These are phyloP conservation scores for Colletotrichum spaethianum DNA, from an alignment of 2,329 filamentous ascomycete species.

Conservation along the genomic window DNA sequence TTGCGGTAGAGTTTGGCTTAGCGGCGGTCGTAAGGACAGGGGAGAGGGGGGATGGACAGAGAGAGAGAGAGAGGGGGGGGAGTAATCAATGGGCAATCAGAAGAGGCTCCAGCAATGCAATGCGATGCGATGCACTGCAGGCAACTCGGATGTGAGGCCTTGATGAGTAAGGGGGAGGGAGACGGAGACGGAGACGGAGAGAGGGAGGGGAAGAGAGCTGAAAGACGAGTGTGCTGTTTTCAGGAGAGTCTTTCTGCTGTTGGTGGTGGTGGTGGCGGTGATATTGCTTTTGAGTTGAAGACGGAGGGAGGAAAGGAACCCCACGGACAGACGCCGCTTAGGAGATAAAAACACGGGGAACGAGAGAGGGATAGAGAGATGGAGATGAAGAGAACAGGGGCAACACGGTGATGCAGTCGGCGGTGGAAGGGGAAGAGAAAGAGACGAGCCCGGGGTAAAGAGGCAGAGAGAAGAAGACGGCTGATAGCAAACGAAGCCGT, in stretches of 20 bases:
- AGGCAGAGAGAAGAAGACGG: neutral
- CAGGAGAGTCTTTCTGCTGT: neutral
- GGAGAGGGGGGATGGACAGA: neutral
- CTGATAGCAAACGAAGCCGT: no score
- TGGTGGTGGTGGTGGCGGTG: neutral
- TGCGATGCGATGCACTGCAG: neutral
- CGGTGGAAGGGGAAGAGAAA: no score
- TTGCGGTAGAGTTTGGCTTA: slow-evolving; percentile 15
- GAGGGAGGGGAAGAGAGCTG: neutral
- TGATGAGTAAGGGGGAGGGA: neutral
- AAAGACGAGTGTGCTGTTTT: no score
- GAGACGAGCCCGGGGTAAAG: no score
- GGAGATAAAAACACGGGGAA: neutral
- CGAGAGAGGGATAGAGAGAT: neutral
- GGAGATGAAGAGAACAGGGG: neutral
- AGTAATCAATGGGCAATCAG: neutral
- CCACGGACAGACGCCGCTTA: neutral
- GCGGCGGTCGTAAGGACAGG: slow-evolving; percentile 26
- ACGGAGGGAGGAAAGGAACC: neutral
- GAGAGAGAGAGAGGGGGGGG: neutral
- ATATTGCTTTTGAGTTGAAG: no score
- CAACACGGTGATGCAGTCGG: neutral
- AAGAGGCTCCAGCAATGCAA: neutral
- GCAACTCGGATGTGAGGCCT: no score
- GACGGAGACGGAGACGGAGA: neutral